Evolutionary conservation across 1,139 yeast genomes (phyloP), one percentile per base, ranked within the genome.

Genomic region (Candida tunisiensis): DNA sequence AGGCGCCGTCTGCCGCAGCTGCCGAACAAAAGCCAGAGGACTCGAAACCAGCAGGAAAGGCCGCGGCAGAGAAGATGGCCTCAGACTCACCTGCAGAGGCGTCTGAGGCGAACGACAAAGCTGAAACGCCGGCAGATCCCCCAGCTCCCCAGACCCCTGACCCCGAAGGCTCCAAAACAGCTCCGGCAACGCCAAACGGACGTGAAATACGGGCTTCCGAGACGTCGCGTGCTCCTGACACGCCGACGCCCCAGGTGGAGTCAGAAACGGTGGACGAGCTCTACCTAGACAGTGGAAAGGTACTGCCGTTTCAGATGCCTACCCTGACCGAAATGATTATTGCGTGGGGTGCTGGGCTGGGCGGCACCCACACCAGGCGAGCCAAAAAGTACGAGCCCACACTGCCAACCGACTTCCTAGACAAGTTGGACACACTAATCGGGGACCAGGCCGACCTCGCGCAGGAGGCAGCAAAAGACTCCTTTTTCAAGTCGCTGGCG

Each of bases 311-410:
- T 32, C 39, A 40, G 17, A 36, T 53, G n/a, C 65, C 65, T 1
- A 44, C 51, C 2, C 33, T 49, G 14, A 38, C 49, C 3, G 63
- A 59, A 30, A 49, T 55, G 55, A 43, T 54, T 24, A 39, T 47
- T 15, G 46, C 51, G 15, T 59, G 62, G 60, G 63, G 63, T 8
- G 51, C 57, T 10, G 59, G 57, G 2, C 38, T 53, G 7, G 57
- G 57, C 4, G 60, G 60, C 8, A 45, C 49, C 3, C 42, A 53
- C 21, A 38, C 39, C 12, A 39, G 40, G 16, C 38, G 49, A n/a
- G 58, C 56, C 6, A 45, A 48, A 12, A 43, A 42, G 28, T 47
- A 53, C 26, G 53, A 52, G 31, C 64, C 64, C 1, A 32, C 49
- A 5, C 38, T 56, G 3, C 56, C 62, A 1, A 42, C 47, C 6